Conservation (phyloP, 1,139 yeast species). For the Arxiozyma telluris region DNA sequence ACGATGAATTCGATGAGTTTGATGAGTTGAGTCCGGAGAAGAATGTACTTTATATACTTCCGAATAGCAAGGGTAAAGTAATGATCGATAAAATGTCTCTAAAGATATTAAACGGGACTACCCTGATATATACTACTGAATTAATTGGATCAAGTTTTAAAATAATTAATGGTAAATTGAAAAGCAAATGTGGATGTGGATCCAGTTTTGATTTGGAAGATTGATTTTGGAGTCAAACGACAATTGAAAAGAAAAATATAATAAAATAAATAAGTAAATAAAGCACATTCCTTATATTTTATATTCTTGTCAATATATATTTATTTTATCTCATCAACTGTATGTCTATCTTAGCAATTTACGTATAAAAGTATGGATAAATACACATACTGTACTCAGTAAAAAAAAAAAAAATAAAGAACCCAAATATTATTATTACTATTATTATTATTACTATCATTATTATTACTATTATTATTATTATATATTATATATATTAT, state of each 20-base stretch:
- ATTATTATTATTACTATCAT: too few relatives aligned
- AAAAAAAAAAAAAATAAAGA: too few relatives aligned
- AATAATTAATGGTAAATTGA: conserved; percentile 78
- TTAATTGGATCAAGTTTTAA: conserved; percentile 92
- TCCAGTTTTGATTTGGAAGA: conserved; percentile 70
- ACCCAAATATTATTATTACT: not conserved
- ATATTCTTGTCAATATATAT: not conserved
- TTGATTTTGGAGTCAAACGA: too few relatives aligned
- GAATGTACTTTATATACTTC: conserved; percentile 18
- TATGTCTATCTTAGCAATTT: not conserved
- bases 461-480: too few relatives aligned
- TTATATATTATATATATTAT: too few relatives aligned
- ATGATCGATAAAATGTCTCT: conserved; percentile 74
- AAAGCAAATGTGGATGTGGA: conserved; percentile 95
- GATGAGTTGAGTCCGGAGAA: conserved; percentile 22
- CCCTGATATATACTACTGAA: conserved; percentile 83
- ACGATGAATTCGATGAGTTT: conserved; percentile 49
- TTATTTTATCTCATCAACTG: not conserved
- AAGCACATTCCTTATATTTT: too few relatives aligned
- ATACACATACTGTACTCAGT: not conserved
- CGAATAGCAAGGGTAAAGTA: conserved; percentile 34
- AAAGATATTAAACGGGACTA: conserved; percentile 76
- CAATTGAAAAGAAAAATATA: not conserved
- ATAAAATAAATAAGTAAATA: too few relatives aligned
- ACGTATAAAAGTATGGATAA: too few relatives aligned